A percentile compares a stretch with the other conserved stretches of the same genome.
Conservation (phyloP, 768 basidiomycete genomes). For the Termitomyces titanicus region DNA sequence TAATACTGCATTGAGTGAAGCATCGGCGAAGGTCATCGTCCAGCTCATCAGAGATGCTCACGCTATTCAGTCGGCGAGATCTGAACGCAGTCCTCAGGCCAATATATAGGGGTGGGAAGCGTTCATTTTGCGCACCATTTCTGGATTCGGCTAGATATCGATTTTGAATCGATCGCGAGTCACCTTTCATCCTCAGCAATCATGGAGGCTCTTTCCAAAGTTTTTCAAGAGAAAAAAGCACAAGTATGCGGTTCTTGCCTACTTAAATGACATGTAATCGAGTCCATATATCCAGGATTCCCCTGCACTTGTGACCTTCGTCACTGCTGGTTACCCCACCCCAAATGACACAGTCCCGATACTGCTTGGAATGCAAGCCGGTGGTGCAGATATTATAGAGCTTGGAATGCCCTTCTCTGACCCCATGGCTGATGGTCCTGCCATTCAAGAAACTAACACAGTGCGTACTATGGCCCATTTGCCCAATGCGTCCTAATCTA, state of each 20-base stretch:
- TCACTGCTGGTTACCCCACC: constrained; percentile 92
- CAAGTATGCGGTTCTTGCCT: constrained; percentile 33
- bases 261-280: not conserved
- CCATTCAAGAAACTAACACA: constrained; percentile 92
- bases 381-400: constrained; percentile 93
- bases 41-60: not conserved
- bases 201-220: constrained; percentile 72
- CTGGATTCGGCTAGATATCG: not conserved
- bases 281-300: constrained; percentile 36
- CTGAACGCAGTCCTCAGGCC: not conserved
- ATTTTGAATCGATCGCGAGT: constrained; percentile 4
- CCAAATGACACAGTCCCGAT: constrained; percentile 78
- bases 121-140: not conserved
- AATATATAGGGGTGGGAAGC: no score
- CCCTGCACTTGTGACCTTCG: constrained; percentile 78
- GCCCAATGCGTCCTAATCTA: constrained; percentile 7
- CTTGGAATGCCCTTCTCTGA: constrained; percentile 95
- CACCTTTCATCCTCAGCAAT: constrained; percentile 15
- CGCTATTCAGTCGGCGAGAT: not conserved
- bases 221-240: constrained; percentile 63
- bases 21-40: not conserved
- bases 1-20: not conserved
- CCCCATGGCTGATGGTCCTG: constrained; percentile 93
- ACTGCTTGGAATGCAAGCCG: constrained; percentile 88
- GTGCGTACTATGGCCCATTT: constrained; percentile 40